These are phyloP conservation scores for Helminthosporium solani DNA, from an alignment of 2,329 filamentous ascomycete species.

Conservation along the genomic window DNA sequence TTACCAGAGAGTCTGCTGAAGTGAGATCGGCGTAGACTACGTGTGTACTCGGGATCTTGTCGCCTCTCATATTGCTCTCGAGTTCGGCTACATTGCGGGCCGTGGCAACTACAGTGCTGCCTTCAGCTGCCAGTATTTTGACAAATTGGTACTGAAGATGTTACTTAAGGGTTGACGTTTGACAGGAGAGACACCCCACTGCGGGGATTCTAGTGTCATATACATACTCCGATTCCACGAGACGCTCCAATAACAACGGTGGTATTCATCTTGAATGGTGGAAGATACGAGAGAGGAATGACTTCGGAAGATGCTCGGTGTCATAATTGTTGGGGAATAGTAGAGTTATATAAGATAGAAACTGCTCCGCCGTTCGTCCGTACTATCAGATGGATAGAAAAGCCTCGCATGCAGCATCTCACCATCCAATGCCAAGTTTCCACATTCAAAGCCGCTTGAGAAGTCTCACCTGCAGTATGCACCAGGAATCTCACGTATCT, in stretches of 20 bases:
- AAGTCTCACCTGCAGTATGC: too few species aligned
- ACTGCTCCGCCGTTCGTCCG: too few species aligned
- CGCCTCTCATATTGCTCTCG: conserved; percentile 9
- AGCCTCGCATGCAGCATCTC: too few species aligned
- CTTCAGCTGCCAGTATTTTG: conserved; percentile 10
- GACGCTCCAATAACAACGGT: conserved; percentile 15
- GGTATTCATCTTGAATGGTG: conserved; percentile 4
- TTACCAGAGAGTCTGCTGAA: conserved; percentile 33
- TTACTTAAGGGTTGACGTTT: conserved; percentile 1
- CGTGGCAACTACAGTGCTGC: conserved; percentile 12
- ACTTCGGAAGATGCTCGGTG: conserved; percentile 3
- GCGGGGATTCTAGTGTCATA: conserved; percentile 1
- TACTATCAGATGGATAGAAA: too few species aligned
- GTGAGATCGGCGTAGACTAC: conserved; percentile 38
- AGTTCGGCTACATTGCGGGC: conserved; percentile 9
- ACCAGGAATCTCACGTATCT: too few species aligned
- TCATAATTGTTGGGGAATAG: conserved; percentile 2
- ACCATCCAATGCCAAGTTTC: too few species aligned
- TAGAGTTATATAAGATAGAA: too few species aligned
- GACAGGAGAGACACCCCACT: not conserved
- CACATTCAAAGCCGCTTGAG: too few species aligned
- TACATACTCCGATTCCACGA: conserved; percentile 16
- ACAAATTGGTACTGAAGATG: conserved; percentile 12
- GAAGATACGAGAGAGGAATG: not conserved
- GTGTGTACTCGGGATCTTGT: conserved; percentile 34